Conservation (phyloP, 305 asterid species). For the Striga hermonthica region DNA sequence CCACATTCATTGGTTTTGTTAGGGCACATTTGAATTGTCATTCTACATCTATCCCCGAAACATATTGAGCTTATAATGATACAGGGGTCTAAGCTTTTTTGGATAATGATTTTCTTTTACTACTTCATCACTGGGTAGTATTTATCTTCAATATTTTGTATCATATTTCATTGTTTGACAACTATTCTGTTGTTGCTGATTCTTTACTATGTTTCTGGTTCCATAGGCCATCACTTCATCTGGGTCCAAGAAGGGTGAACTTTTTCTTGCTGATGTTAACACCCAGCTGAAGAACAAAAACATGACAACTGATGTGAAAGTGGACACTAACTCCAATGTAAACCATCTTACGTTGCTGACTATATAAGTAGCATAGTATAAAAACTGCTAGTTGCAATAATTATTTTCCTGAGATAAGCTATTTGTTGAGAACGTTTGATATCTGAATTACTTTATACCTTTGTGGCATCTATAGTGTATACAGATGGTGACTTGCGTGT, state of each 20-base stretch:
- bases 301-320: conserved; percentile 83
- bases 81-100: neutral
- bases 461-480: no score
- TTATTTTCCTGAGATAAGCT: conserved; percentile 5
- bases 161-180: conserved; percentile 15
- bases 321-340: conserved; percentile 78
- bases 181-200: neutral
- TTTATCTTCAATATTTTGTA: neutral
- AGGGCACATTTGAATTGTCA: neutral
- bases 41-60: neutral
- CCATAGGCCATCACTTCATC: conserved; percentile 77
- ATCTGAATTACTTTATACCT: neutral
- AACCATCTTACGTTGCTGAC: conserved; percentile 29
- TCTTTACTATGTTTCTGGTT: conserved; percentile 8
- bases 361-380: neutral
- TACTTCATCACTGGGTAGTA: conserved; percentile 20
- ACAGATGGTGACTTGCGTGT: neutral
- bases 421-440: neutral
- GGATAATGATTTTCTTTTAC: conserved; percentile 3
- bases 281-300: conserved; percentile 79
- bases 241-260: conserved; percentile 72
- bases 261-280: conserved; percentile 67
- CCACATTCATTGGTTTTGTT: neutral
- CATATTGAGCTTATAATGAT: neutral
- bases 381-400: neutral